phyloP scores from a whole-genome alignment of 2,329 filamentous ascomycete genomes.

The Cladosporium sp. region DNA sequence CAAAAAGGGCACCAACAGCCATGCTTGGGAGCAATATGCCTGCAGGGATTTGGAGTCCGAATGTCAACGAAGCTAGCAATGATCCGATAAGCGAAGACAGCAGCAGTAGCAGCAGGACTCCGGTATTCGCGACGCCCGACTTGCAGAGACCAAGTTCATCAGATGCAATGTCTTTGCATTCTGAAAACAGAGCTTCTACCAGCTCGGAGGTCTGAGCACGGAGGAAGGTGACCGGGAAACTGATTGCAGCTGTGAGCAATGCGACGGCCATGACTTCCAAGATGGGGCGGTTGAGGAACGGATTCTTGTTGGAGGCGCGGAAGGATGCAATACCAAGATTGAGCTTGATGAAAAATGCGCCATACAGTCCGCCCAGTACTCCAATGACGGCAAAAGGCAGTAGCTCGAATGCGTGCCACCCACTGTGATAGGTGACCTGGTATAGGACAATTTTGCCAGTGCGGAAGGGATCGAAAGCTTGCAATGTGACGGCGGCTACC shows the following conservation, averaged over 20 bases:
- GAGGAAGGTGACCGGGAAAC: constrained; percentile 97
- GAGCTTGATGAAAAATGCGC: constrained; percentile 88
- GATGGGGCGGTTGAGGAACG: constrained; percentile 70
- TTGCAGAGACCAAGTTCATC: constrained; percentile 91
- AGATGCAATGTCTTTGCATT: constrained; percentile 79
- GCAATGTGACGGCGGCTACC: constrained; percentile 92
- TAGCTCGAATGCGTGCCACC: constrained; percentile 94
- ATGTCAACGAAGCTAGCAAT: constrained; percentile 82
- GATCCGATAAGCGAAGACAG: constrained; percentile 83
- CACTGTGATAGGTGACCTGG: constrained; percentile 87
- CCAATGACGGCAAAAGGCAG: constrained; percentile 85
- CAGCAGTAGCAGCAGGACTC: constrained; percentile 79
- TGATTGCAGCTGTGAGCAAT: constrained; percentile 80
- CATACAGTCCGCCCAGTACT: constrained; percentile 88
- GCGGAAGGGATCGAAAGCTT: constrained; percentile 90
- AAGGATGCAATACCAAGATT: constrained; percentile 86
- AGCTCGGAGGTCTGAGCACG: constrained; percentile 88
- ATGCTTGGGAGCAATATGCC: constrained; percentile 96
- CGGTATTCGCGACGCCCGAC: constrained; percentile 77
- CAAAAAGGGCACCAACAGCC: constrained; percentile 89
- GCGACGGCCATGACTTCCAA: constrained; percentile 79
- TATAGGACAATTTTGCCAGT: constrained; percentile 95
- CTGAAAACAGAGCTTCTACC: constrained; percentile 86
- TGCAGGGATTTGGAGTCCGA: constrained; percentile 90
- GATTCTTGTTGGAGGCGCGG: constrained; percentile 66